phyloP scores from a whole-genome alignment of 805 yeast species.

The Kuraishia cidri region DNA sequence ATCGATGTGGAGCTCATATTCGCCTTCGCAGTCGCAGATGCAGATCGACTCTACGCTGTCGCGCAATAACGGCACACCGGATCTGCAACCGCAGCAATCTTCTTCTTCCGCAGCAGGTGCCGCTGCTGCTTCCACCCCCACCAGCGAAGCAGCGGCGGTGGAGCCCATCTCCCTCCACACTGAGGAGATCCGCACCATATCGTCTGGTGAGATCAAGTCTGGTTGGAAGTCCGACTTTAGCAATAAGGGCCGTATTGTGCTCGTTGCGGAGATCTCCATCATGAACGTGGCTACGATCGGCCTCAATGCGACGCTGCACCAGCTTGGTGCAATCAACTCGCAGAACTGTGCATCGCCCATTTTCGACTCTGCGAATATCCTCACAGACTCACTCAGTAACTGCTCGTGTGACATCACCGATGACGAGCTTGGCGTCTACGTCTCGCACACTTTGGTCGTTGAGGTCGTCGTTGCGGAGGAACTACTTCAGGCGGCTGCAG shows the following conservation, averaged over 20 bases:
- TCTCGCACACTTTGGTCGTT: conserved; percentile 67
- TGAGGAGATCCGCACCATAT: conserved; percentile 68
- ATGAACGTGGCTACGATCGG: conserved; percentile 49
- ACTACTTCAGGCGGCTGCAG: conserved; percentile 19
- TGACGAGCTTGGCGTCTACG: conserved; percentile 68
- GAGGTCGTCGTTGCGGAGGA: conserved; percentile 97
- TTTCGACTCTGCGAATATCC: conserved; percentile 13
- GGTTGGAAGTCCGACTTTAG: conserved; percentile 96
- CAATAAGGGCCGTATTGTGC: conserved; percentile 69
- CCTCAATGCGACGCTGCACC: conserved; percentile 16
- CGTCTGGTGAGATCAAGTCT: conserved; percentile 71
- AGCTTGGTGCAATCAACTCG: conserved; percentile 19
- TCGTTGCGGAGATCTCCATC: conserved; percentile 63
- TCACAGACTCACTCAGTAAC: conserved; percentile 26
- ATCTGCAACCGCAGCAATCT: conserved; percentile 14
- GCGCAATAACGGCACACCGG: background rate
- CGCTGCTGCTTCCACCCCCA: background rate
- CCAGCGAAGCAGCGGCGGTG: background rate
- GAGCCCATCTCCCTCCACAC: conserved; percentile 28
- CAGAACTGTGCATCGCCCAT: conserved; percentile 20
- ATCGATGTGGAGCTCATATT: background rate
- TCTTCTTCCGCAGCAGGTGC: too few species aligned
- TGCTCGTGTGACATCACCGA: conserved; percentile 78
- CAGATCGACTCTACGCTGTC: too few species aligned
- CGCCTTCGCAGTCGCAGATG: background rate